Evolutionary conservation across 768 basidiomycete species (phyloP).

Genomic region (Termitomyces sp.): DNA sequence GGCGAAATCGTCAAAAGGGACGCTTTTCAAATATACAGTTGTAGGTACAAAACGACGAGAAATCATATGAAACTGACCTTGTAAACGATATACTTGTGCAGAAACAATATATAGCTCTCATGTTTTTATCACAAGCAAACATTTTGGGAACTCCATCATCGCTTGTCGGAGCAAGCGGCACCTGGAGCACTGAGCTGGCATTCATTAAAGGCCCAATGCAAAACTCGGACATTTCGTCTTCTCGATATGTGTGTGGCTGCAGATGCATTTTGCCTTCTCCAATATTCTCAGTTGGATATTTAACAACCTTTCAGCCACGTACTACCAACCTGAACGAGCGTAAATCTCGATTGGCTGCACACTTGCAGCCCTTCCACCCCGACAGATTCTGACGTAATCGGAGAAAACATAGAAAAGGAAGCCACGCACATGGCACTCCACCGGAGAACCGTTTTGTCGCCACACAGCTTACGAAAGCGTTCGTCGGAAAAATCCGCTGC

Average conservation of each 20-base stretch:
- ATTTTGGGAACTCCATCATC: slow-evolving; percentile 10
- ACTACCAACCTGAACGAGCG: slow-evolving; percentile 1
- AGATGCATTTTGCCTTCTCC: background rate
- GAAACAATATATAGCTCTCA: slow-evolving; percentile 15
- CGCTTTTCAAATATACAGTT: slow-evolving; percentile 17
- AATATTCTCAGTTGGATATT: background rate
- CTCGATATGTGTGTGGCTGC: background rate
- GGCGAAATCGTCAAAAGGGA: slow-evolving; percentile 28
- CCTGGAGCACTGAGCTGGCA: slow-evolving; percentile 8
- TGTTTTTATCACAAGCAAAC: slow-evolving; percentile 7
- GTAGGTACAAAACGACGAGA: slow-evolving; percentile 13
- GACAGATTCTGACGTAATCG: slow-evolving; percentile 19
- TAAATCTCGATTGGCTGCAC: background rate
- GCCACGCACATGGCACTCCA: slow-evolving; percentile 29
- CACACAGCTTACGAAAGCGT: background rate
- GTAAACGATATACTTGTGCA: slow-evolving; percentile 21
- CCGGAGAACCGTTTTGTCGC: slow-evolving; percentile 1
- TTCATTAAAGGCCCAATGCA: background rate
- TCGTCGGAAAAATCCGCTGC: background rate
- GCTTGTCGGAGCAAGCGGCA: slow-evolving; percentile 12
- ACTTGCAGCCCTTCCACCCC: background rate
- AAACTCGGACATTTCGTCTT: background rate
- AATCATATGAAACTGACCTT: slow-evolving; percentile 17
- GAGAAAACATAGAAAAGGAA: slow-evolving; percentile 13
- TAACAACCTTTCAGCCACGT: slow-evolving; percentile 8